Base-by-base conservation (phyloP, 345 rosid species). In the Hypericum perforatum region DNA sequence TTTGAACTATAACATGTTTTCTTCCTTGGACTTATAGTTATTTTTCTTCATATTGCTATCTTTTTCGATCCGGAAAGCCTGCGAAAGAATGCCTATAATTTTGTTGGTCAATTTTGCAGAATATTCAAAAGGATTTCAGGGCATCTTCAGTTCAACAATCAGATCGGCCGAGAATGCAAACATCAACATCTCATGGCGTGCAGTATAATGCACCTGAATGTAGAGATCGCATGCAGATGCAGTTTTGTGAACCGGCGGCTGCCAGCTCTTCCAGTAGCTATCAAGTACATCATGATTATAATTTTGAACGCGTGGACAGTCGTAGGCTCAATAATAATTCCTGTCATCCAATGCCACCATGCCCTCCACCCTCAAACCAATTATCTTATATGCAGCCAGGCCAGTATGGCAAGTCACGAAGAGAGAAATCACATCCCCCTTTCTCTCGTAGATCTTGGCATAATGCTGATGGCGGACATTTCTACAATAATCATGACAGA, bases 401-500 rank as follows among this genome's bases (percentile, higher is more conserved):
- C 49, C 82, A 76, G 49, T 78, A 74, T 57, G 45, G 57, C 45
- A 78, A 82, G 52, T 73, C 76, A 16, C 77, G 72, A 40, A 76
- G 85, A 58, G 96, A 82, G 15, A 70, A 61, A 46, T 82, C 87
- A 29, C 81, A 81, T 5, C 75, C 74, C 59, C 60, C 79, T 13
- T 71, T 63, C 68, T 60, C 71, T 39, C 71, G 71, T 62, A 76
- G 89, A 70, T 79, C 66, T 45, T 44, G 67, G 13, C 76, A 72
- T 43, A 73, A 74, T 56, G 45, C 62, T 59, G 85, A 78, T 39
- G 70, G 67, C 14, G 82, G 86, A 49, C 72, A 69, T 52, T 75
- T 65, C 62, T 71, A 76, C 67, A 70, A 74, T 59, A 70, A 78
- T 66, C 89, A 77, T 47, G 89, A 90, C 52, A 82, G 95, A 80